Base-by-base conservation (phyloP, 1,284 basidiomycete genomes). In the Mycosarcoma maydis region DNA sequence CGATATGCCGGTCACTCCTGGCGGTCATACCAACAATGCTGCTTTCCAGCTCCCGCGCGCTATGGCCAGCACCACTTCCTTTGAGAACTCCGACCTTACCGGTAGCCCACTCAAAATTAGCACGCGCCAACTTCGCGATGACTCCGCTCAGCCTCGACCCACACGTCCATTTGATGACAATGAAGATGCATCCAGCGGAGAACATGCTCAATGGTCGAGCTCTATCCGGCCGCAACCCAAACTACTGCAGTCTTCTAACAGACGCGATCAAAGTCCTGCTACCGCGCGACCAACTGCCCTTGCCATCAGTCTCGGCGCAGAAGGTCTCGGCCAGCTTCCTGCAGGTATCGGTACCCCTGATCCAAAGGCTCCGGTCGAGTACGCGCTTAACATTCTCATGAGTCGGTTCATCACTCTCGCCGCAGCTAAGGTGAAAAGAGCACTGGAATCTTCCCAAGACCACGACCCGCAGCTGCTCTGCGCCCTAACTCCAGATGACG, bases 401-500 rank as follows among this genome's bases (percentile, higher is more conserved):
- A 70, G 61, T 24, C 73, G 77, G 1, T 80, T 77, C 57, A 53
- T 72, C 48, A 65, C 67, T 1, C 41, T 76, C 6, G 65, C 78
- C 3, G 50, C 51, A 9, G 58, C 65, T 17, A 75, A 74, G 33
- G 47, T 75, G 32, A 49, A 60, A n/a, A 53, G 66, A 7, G 66
- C 73, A n/a, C 53, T 78, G 20, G 66, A 66, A 8, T 51, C 60
- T 11, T 33, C 48, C 4, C 54, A 59, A 17, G 77, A 76, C 39
- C 27, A 43, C 13, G 67, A 78, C 27, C 71, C 72, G 17, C 38
- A 48, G 30, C 45, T 59, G 23, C 45, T 68, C 34, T 49, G 44
- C 26, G 46, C 64, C 20, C 87, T 95, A 74, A 92, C 89, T 27
- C 85, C 87, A 0, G 86, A 88, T 2, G 85, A 90, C 2, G 92